A percentile compares a stretch with the other conserved stretches of the same genome.
Evolutionary conservation across 352 stramenopile species (phyloP).

Genomic region (Plasmopara viticola): DNA sequence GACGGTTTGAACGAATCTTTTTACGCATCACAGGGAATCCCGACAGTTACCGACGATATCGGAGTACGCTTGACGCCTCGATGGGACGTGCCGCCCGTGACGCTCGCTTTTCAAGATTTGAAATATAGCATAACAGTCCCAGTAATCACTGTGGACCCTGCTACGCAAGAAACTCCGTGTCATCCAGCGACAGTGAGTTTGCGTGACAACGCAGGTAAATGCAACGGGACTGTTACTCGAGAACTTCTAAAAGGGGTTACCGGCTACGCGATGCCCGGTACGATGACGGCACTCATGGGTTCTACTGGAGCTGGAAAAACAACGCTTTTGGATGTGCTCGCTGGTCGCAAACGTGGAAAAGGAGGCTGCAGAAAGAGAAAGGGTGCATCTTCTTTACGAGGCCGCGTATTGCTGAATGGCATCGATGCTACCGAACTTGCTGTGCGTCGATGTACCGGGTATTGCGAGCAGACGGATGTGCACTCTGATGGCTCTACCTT

Average conservation of each 20-base stretch:
- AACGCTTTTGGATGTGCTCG: constrained; percentile 91
- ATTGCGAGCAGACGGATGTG: constrained; percentile 84
- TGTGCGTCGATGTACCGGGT: constrained; percentile 42
- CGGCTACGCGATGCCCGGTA: constrained; percentile 71
- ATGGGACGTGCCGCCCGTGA: constrained; percentile 30
- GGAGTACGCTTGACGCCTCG: constrained; percentile 18
- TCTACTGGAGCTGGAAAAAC: constrained; percentile 73
- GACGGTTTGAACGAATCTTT: constrained; percentile 13
- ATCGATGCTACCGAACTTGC: constrained; percentile 60
- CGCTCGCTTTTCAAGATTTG: constrained; percentile 42
- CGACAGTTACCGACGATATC: constrained; percentile 15
- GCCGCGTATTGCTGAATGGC: constrained; percentile 82
- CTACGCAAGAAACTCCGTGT: constrained; percentile 16
- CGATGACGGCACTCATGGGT: constrained; percentile 87
- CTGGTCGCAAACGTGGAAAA: constrained; percentile 82
- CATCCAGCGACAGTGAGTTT: constrained; percentile 26
- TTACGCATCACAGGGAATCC: constrained; percentile 17
- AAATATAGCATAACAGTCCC: constrained; percentile 27
- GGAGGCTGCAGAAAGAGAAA: constrained; percentile 14
- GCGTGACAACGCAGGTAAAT: constrained; percentile 37
- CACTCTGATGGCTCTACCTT: constrained; percentile 85
- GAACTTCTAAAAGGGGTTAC: constrained; percentile 74
- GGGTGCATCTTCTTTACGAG: constrained; percentile 15
- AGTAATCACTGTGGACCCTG: constrained; percentile 1
- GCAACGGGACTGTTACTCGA: constrained; percentile 37